Base-by-base conservation (phyloP, 2,329 filamentous ascomycete genomes). In the Arthrobotrys sinensis region DNA sequence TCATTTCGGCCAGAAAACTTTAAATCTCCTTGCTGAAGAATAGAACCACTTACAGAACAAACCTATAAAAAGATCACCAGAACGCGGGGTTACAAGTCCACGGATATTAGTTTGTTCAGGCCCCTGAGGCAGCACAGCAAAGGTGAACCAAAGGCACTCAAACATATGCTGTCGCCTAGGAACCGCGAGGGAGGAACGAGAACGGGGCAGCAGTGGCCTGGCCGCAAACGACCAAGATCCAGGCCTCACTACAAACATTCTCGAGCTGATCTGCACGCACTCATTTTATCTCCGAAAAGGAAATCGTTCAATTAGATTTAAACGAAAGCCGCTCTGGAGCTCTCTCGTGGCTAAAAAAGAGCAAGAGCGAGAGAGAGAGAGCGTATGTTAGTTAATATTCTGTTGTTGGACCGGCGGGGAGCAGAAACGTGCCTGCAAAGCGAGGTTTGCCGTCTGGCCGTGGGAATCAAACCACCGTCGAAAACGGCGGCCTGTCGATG, bases 201-300 rank as follows among this genome's bases (percentile, higher is more conserved):
- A 45, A 14, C 40, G 11, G 5, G 2, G 36, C 40, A 14, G n/a
- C 36, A 38, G 52, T 38, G 32, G 6, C 34, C 32, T 43, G 34
- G 55, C 55, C 36, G 55, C 55, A 60, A 60, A 60, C 55, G 55
- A 64, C 24, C 14, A 7, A 64, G 57, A 45, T 10, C 1, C 38
- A 60, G 53, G 64, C 60, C 34, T 36, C 52, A 57, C 52, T 5
- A 38, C 32, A 21, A 28, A 34, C 55, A 64, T 64, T 70, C 40
- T 40, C 43, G 40, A 19, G 65, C 38, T 7, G 65, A 77, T 77
- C 65, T 65, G 65, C 65, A 65, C 34, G 46, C 46, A 38, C 72
- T 77, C 66, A 77, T 77, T 77, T 77, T 77, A 77, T 77, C 72
- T 71, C 72, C 72, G 65, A 77, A 70, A 72, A 57, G 65, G 66